Conservation (phyloP, 768 basidiomycete species). For the Chlorophyllum brunneum region DNA sequence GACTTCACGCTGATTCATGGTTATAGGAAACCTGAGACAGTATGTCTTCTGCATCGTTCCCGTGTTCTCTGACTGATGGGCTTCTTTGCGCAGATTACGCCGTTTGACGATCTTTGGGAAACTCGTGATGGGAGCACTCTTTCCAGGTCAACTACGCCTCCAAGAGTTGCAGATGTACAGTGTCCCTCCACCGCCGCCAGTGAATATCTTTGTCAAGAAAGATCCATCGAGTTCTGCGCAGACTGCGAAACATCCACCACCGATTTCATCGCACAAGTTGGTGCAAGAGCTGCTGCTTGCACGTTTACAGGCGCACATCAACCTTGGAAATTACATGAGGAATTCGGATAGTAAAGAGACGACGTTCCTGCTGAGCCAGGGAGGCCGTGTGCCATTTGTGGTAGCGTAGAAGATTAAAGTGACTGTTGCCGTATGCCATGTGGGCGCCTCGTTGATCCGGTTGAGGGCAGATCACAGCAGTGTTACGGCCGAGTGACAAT, state of each 20-base stretch:
- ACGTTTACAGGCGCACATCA: conserved; percentile 22
- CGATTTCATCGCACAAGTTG: conserved; percentile 22
- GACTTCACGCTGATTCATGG: background rate
- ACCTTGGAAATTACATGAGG: conserved; percentile 21
- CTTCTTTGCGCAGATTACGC: conserved; percentile 23
- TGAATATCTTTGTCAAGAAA: conserved; percentile 38
- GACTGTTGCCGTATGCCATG: background rate
- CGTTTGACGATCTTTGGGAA: conserved; percentile 35
- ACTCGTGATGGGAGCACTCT: conserved; percentile 31
- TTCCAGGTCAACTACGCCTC: conserved; percentile 20
- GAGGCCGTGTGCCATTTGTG: conserved; percentile 16
- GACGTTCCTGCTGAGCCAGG: conserved; percentile 19
- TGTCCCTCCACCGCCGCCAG: conserved; percentile 34
- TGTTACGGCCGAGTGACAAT: background rate
- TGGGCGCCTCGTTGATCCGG: conserved; percentile 1
- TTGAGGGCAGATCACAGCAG: background rate
- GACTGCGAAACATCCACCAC: conserved; percentile 15
- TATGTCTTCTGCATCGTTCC: conserved; percentile 15
- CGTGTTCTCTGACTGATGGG: background rate
- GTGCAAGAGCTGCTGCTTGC: conserved; percentile 30
- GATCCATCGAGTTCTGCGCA: conserved; percentile 16
- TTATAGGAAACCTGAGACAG: conserved; percentile 31
- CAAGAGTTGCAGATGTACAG: conserved; percentile 31
- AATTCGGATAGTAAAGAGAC: conserved; percentile 14
- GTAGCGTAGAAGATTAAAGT: background rate